Evolutionary conservation across 768 basidiomycete species (phyloP).

Genomic region (Porphyrellus cyaneotinctus): DNA sequence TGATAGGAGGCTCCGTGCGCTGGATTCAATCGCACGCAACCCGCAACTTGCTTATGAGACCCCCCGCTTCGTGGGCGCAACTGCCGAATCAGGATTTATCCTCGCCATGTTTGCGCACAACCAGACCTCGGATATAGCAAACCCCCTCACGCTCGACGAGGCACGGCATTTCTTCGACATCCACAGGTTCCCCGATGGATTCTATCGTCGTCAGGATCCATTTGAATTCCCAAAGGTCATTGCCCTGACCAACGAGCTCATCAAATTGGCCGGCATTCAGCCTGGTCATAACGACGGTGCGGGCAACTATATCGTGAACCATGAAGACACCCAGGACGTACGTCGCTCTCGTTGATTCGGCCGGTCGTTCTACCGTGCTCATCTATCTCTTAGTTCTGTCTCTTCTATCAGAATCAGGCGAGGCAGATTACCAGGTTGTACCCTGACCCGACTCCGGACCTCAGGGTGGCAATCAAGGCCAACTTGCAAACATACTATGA

Average conservation of each 20-base stretch:
- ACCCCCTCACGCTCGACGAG: constrained; percentile 6
- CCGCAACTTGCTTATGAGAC: constrained; percentile 16
- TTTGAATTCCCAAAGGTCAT: constrained; percentile 1
- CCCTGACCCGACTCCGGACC: constrained; percentile 14
- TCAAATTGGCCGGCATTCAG: constrained; percentile 1
- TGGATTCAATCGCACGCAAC: constrained; percentile 24
- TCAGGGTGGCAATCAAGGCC: constrained; percentile 17
- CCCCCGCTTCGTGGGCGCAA: constrained; percentile 13
- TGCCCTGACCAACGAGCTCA: neutral
- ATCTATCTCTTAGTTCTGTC: constrained; percentile 11
- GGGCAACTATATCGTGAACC: constrained; percentile 6
- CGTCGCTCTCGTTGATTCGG: neutral
- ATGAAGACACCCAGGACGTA: too few relatives aligned
- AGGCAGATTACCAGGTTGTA: constrained; percentile 15
- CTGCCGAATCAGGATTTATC: constrained; percentile 12
- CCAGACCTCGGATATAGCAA: constrained; percentile 14
- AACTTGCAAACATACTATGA: constrained; percentile 14
- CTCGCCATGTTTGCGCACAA: constrained; percentile 10
- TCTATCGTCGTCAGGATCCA: constrained; percentile 14
- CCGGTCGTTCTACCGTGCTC: neutral
- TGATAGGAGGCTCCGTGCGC: constrained; percentile 16
- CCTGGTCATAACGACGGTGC: constrained; percentile 17
- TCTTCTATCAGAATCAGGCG: constrained; percentile 13
- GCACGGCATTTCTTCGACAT: constrained; percentile 14
- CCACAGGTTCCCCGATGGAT: constrained; percentile 15